Evolutionary conservation across 805 yeast genomes (phyloP).

Genomic region (Alloascoidea africana): DNA sequence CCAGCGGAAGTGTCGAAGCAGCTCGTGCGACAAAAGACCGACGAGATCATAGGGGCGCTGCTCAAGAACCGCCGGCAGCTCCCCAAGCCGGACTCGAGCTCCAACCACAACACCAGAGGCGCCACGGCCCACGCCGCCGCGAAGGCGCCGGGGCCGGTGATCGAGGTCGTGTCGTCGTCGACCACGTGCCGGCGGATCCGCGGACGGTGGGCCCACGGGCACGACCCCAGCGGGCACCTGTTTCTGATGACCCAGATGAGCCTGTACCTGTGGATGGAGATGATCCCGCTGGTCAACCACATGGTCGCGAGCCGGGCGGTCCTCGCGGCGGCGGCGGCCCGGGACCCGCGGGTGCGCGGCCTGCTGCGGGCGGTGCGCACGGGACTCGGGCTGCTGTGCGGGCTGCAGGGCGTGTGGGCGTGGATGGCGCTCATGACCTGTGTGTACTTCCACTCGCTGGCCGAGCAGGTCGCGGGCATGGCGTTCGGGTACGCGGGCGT

Average conservation of each 20-base stretch:
- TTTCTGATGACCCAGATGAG: conserved; percentile 60
- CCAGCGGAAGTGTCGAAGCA: not conserved
- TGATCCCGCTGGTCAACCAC: conserved; percentile 22
- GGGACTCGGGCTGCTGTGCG: conserved; percentile 17
- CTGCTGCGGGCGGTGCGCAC: conserved; percentile 1
- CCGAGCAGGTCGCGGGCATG: conserved; percentile 63
- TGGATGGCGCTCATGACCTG: conserved; percentile 82
- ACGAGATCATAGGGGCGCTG: too few species aligned
- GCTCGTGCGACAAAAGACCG: not conserved
- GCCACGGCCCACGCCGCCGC: conserved; percentile 3
- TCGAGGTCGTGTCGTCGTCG: conserved; percentile 14
- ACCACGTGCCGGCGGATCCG: conserved; percentile 38
- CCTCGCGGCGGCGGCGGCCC: conserved; percentile 1
- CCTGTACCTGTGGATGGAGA: conserved; percentile 51
- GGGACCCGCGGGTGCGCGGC: conserved; percentile 3
- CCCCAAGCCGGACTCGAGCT: not conserved
- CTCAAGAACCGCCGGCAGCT: not conserved
- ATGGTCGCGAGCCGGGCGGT: conserved; percentile 17
- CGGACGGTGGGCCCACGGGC: conserved; percentile 74
- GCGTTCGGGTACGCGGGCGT: conserved; percentile 43
- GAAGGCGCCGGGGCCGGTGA: conserved; percentile 6
- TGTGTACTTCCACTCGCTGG: conserved; percentile 67
- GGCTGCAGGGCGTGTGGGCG: conserved; percentile 45
- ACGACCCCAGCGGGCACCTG: conserved; percentile 92
- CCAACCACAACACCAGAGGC: too few species aligned